Conservation (phyloP, 495 filamentous ascomycete genomes). For the Entonaema liquescens region DNA sequence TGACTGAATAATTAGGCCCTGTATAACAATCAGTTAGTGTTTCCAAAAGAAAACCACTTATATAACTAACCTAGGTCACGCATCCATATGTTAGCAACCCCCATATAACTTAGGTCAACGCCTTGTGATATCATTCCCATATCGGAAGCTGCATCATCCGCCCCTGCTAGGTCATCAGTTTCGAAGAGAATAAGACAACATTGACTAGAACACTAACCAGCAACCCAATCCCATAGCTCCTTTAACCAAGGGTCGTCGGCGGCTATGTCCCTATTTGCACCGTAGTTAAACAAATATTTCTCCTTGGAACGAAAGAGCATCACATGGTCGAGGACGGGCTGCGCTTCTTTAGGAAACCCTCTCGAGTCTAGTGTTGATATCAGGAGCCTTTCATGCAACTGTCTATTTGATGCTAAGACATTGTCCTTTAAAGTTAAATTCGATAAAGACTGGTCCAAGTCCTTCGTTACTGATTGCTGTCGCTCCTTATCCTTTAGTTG, state of each 20-base stretch:
- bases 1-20: slow-evolving; percentile 51
- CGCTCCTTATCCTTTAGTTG: slow-evolving; percentile 14
- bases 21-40: slow-evolving; percentile 20
- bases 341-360: slow-evolving; percentile 49
- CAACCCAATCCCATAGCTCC: slow-evolving; percentile 80
- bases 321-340: slow-evolving; percentile 52
- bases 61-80: slow-evolving; percentile 69
- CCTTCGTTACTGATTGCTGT: slow-evolving; percentile 1
- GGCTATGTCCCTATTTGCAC: slow-evolving; percentile 71
- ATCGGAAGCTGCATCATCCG: slow-evolving; percentile 68
- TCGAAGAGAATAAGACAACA: not conserved
- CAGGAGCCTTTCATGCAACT: slow-evolving; percentile 57
- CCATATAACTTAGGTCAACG: slow-evolving; percentile 86
- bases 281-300: slow-evolving; percentile 81
- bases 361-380: slow-evolving; percentile 55
- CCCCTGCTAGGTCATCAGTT: slow-evolving; percentile 57
- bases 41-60: not conserved
- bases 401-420: slow-evolving; percentile 48
- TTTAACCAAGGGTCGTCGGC: slow-evolving; percentile 77
- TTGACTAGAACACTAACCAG: slow-evolving; percentile 58
- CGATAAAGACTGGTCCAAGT: slow-evolving; percentile 7
- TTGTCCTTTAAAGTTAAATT: slow-evolving; percentile 19
- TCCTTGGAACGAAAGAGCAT: slow-evolving; percentile 66
- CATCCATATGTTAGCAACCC: slow-evolving; percentile 81
- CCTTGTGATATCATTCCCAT: slow-evolving; percentile 77